Evolutionary conservation across 2,329 filamentous ascomycete species (phyloP).

Genomic region (Aspergillus glaucus): DNA sequence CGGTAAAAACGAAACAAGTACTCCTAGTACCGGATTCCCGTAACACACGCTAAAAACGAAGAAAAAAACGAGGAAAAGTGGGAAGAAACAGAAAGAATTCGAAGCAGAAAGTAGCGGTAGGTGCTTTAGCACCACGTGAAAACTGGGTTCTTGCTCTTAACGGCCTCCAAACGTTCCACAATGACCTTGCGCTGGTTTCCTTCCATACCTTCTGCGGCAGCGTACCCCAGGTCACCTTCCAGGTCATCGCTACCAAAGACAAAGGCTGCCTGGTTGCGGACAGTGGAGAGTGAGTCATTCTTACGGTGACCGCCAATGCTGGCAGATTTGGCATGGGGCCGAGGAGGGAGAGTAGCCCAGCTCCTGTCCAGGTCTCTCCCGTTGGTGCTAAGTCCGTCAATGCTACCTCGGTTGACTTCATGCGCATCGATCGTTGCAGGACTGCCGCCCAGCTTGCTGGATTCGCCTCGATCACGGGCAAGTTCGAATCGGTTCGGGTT

Average conservation of each 20-base stretch:
- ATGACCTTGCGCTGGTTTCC: constrained; percentile 89
- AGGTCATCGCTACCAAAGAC: constrained; percentile 65
- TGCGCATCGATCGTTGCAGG: constrained; percentile 27
- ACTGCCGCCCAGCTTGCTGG: constrained; percentile 27
- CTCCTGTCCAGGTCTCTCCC: constrained; percentile 31
- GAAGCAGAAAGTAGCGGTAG: not conserved
- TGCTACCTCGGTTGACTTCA: constrained; percentile 24
- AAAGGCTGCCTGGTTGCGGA: constrained; percentile 28
- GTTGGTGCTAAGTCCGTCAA: constrained; percentile 20
- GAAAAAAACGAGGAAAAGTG: constrained; percentile 5
- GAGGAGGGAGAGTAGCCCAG: constrained; percentile 32
- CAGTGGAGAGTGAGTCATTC: constrained; percentile 37
- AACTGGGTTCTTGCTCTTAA: constrained; percentile 90
- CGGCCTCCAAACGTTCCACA: constrained; percentile 89
- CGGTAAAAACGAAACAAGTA: constrained; percentile 7
- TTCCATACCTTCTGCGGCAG: constrained; percentile 89
- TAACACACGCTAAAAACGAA: constrained; percentile 17
- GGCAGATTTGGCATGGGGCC: constrained; percentile 23
- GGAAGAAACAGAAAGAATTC: not conserved
- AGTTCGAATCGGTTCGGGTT: constrained; percentile 72
- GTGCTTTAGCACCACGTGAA: constrained; percentile 83
- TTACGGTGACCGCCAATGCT: constrained; percentile 19
- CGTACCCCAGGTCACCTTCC: constrained; percentile 90
- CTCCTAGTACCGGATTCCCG: constrained; percentile 19
- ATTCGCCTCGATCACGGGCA: constrained; percentile 36